These are phyloP conservation scores for Cunninghamia lanceolata DNA, from an alignment of 75 land plant genomes.

Conservation along the genomic window DNA sequence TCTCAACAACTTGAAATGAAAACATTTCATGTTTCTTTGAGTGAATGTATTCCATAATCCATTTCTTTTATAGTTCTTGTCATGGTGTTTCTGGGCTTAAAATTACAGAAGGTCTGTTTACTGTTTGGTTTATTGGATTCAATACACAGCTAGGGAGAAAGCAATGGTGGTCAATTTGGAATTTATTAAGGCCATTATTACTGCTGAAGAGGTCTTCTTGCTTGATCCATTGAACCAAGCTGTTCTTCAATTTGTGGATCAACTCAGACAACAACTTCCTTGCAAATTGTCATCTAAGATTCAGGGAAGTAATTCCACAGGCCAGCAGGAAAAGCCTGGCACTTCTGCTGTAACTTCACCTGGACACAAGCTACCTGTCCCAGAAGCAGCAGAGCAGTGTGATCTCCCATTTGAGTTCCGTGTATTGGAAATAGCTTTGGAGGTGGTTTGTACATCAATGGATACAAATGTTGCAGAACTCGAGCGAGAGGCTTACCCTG, in stretches of 20 bases:
- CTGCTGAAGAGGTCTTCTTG: slow-evolving; percentile 87
- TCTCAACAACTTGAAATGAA: neutral
- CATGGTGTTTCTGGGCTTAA: neutral
- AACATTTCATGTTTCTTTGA: neutral
- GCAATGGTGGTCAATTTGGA: slow-evolving; percentile 96
- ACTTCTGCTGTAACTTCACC: slow-evolving; percentile 7
- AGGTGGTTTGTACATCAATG: slow-evolving; percentile 81
- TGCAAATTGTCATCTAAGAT: slow-evolving; percentile 19
- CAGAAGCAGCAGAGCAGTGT: slow-evolving; percentile 40
- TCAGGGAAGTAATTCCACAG: slow-evolving; percentile 16
- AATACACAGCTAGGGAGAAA: slow-evolving; percentile 82
- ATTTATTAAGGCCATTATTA: slow-evolving; percentile 86
- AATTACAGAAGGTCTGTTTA: neutral
- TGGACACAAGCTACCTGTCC: slow-evolving; percentile 26
- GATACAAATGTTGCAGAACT: slow-evolving; percentile 70
- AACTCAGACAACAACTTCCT: slow-evolving; percentile 63
- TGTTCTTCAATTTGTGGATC: slow-evolving; percentile 83
- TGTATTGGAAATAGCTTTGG: slow-evolving; percentile 89
- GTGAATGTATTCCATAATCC: neutral
- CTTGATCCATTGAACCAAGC: slow-evolving; percentile 75
- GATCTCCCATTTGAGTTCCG: slow-evolving; percentile 98
- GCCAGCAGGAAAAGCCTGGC: slow-evolving; percentile 24
- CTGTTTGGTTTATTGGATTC: neutral
- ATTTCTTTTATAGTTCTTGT: neutral
- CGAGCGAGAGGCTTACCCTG: slow-evolving; percentile 78